Conservation (phyloP, 2,329 filamentous ascomycete genomes). For the Fusarium sp. region DNA sequence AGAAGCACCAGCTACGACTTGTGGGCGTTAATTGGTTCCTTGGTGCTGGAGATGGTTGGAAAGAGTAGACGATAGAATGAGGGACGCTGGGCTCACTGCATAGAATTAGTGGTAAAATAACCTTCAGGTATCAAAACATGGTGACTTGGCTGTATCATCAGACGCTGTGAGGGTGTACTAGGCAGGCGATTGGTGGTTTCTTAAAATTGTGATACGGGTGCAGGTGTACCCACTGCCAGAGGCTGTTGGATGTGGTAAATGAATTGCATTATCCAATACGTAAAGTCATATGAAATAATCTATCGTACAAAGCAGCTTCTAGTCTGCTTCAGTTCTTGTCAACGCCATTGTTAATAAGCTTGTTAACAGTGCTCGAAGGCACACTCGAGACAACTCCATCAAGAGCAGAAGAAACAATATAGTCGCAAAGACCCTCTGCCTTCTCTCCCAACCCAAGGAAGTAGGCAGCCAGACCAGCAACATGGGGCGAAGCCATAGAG, state of each 20-base stretch:
- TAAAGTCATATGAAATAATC: constrained; percentile 17
- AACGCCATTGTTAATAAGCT: constrained; percentile 38
- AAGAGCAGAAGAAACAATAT: constrained; percentile 32
- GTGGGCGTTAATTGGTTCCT: constrained; percentile 60
- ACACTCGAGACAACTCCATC: constrained; percentile 22
- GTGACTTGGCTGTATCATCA: too few species aligned
- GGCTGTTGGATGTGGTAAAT: neutral
- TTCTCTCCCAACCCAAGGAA: constrained; percentile 51
- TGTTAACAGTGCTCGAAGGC: constrained; percentile 30
- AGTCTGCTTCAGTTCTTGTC: constrained; percentile 15
- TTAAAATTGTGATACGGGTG: too few species aligned
- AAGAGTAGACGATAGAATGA: constrained; percentile 26
- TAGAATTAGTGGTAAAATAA: too few species aligned
- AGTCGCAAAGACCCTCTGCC: constrained; percentile 36
- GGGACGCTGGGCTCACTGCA: neutral
- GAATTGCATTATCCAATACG: constrained; percentile 15
- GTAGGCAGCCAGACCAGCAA: constrained; percentile 57
- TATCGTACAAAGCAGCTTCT: neutral
- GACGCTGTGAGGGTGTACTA: too few species aligned
- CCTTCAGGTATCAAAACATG: too few species aligned
- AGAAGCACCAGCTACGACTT: constrained; percentile 52
- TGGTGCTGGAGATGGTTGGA: constrained; percentile 58
- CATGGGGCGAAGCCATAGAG: constrained; percentile 58
- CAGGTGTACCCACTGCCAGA: too few species aligned
- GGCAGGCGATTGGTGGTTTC: too few species aligned